Conservation (phyloP, 2,329 filamentous ascomycete genomes). For the Hypoxylon sp. region DNA sequence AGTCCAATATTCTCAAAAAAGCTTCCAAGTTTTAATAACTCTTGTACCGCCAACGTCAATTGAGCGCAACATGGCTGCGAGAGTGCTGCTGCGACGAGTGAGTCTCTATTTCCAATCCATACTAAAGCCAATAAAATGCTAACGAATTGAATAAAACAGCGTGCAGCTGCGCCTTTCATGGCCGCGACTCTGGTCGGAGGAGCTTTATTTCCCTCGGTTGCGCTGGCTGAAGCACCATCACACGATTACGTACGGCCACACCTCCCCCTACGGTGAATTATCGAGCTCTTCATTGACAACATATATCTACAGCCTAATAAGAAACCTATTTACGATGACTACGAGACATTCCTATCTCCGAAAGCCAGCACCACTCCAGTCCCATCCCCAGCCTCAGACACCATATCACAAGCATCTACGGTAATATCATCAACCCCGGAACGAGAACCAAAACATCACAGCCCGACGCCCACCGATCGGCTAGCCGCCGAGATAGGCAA, state of each 20-base stretch:
- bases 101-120: conserved; percentile 41
- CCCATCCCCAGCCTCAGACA: conserved; percentile 55
- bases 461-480: conserved; percentile 88
- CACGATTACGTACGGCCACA: conserved; percentile 47
- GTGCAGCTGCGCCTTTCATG: conserved; percentile 69
- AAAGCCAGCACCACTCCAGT: conserved; percentile 47
- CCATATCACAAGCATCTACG: conserved; percentile 50
- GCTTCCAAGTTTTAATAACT: conserved; percentile 25
- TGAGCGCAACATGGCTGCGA: conserved; percentile 71
- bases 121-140: conserved; percentile 44
- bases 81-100: conserved; percentile 72
- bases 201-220: conserved; percentile 56
- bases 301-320: conserved; percentile 52
- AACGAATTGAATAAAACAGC: conserved; percentile 48
- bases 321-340: conserved; percentile 87
- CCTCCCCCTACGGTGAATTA: not conserved
- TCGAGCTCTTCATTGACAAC: conserved; percentile 16
- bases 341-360: conserved; percentile 61
- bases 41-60: conserved; percentile 57
- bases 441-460: conserved; percentile 53
- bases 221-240: conserved; percentile 63
- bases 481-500: conserved; percentile 86
- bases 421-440: conserved; percentile 50
- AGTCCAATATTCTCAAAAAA: conserved; percentile 32
- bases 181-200: conserved; percentile 59